phyloP scores from a whole-genome alignment of 352 stramenopile species.

The Phytopythium oedochilum region DNA sequence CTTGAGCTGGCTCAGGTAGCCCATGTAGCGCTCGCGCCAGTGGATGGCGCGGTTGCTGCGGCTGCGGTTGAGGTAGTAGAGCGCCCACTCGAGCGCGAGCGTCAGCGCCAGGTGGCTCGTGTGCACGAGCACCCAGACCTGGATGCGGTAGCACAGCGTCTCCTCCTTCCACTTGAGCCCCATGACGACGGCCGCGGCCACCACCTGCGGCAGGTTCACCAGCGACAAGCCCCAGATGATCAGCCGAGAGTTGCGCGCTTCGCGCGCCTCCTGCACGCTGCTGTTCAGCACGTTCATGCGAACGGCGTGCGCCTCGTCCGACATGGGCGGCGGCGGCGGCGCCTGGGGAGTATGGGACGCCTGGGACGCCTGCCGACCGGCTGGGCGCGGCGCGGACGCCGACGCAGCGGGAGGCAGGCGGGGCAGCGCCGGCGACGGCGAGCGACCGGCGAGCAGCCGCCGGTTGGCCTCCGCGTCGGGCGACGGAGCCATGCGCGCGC shows the following conservation, averaged over 20 bases:
- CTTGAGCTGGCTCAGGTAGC: conserved; percentile 68
- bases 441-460: neutral
- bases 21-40: conserved; percentile 67
- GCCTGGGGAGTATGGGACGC: too few relatives aligned
- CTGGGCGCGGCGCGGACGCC: neutral
- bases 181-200: conserved; percentile 51
- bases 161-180: conserved; percentile 61
- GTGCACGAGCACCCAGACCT: conserved; percentile 80
- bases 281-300: conserved; percentile 83
- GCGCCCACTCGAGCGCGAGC: conserved; percentile 65
- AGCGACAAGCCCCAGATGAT: conserved; percentile 79
- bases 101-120: conserved; percentile 65
- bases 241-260: conserved; percentile 72
- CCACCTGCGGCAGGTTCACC: conserved; percentile 74
- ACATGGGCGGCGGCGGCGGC: conserved; percentile 15
- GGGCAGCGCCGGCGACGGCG: neutral
- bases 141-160: conserved; percentile 77
- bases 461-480: neutral
- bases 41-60: conserved; percentile 49
- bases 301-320: conserved; percentile 74
- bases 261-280: conserved; percentile 72
- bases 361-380: neutral
- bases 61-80: conserved; percentile 68
- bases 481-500: neutral
- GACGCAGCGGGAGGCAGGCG: neutral